Evolutionary conservation across 2,329 filamentous ascomycete genomes (phyloP), one percentile per base, ranked within the genome.

Genomic region (Apiospora pterosperma): DNA sequence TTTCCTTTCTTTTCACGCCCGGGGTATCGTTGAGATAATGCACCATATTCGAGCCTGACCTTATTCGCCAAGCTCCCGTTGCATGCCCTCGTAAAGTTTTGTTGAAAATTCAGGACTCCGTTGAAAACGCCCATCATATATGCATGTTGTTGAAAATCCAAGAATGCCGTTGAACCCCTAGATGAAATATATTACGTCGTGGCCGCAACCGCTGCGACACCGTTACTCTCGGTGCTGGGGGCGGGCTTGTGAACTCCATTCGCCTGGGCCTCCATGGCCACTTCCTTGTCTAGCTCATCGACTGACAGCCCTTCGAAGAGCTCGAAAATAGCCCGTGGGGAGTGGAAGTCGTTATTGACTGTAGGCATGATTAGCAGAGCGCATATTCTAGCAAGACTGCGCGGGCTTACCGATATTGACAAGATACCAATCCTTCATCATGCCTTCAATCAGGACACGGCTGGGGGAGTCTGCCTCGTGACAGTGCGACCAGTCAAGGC

Each of bases 291-390:
- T 61, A 93, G 79, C 67, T 89, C 85, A 58, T 87, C 79, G n/a
- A 92, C 88, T 66, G 85, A 77, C 4, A 99, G 84, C 28, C 88
- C 93, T 19, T 94, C 86, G 76, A 99, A 96, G 31, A 98, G 83
- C 58, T 91, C 86, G 76, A 97, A 98, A 70, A 99, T 91, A 63
- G 89, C 90, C 62, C 88, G 85, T 63, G 88, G 88, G 71, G 93
- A 85, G 76, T 97, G 93, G 88, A 99, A 99, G 77, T 99, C 93
- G 75, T 99, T 99, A 82, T 99, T 93, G 34, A 99, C 96, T 63
- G 36, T 55, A 39, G 44, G 38, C 23, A 63, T 19, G 6, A 23
- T 11, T 42, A 61, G 59, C 19, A 36, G 39, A 11, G 25, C 5
- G 5, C 39, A 19, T 36, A 42, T 59, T 52, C 64, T 14, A 28